Conservation (phyloP, 495 filamentous ascomycete species). For the Jackrogersella multiformis region DNA sequence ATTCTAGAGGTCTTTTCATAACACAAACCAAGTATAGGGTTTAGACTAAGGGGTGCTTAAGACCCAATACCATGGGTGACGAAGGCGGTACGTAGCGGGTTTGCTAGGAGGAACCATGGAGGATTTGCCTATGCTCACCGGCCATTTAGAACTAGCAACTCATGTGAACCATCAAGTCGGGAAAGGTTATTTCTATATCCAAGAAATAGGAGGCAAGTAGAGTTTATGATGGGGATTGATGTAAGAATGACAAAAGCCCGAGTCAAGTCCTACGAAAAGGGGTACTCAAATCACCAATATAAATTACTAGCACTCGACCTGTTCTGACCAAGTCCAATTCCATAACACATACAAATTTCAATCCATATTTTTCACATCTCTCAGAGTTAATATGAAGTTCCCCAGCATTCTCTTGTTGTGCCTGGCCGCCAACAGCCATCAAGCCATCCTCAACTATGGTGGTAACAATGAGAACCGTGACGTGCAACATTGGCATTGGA, state of each 20-base stretch:
- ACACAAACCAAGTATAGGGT: neutral
- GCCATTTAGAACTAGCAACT: neutral
- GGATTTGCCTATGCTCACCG: neutral
- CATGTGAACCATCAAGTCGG: neutral
- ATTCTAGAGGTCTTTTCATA: neutral
- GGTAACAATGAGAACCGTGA: neutral
- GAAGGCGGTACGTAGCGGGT: neutral
- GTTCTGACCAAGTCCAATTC: neutral
- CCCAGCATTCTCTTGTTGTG: neutral
- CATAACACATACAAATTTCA: neutral
- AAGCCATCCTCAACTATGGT: neutral
- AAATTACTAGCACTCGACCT: neutral
- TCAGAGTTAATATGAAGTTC: neutral
- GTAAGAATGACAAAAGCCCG: neutral
- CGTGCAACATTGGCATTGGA: neutral
- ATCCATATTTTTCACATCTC: neutral
- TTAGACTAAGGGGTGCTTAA: neutral
- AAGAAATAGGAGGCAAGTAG: neutral
- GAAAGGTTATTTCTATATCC: neutral
- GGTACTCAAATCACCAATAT: neutral
- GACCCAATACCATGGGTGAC: neutral
- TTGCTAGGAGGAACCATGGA: conserved; percentile 8
- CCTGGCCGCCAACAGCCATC: neutral
- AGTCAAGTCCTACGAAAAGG: neutral
- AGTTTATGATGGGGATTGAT: neutral